These are phyloP conservation scores for Vigna angularis DNA, from an alignment of 306 rosid genomes.

Conservation along the genomic window DNA sequence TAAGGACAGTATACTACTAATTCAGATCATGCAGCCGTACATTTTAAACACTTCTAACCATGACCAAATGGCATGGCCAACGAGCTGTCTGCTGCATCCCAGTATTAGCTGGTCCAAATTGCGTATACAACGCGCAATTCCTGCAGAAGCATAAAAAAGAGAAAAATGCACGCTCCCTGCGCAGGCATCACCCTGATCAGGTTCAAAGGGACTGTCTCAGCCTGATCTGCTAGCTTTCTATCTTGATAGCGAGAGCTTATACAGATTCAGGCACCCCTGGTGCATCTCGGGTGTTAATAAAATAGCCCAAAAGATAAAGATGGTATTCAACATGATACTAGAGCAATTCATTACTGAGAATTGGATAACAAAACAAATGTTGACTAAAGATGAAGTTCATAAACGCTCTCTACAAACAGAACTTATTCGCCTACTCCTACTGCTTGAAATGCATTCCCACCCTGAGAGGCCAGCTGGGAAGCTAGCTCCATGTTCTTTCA, in stretches of 20 bases:
- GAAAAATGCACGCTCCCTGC: slow-evolving; percentile 97
- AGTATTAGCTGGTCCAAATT: slow-evolving; percentile 50
- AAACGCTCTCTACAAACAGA: slow-evolving; percentile 56
- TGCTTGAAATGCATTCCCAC: slow-evolving; percentile 46
- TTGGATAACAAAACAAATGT: slow-evolving; percentile 44
- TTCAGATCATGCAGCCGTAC: background rate
- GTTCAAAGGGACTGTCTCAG: slow-evolving; percentile 99
- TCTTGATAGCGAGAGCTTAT: slow-evolving; percentile 56
- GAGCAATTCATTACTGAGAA: slow-evolving; percentile 54
- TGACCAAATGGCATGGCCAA: slow-evolving; percentile 41
- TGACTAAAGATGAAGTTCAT: slow-evolving; percentile 45
- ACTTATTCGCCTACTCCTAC: slow-evolving; percentile 54
- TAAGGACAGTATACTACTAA: slow-evolving; percentile 4
- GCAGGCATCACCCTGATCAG: slow-evolving; percentile 99
- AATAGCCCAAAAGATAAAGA: slow-evolving; percentile 29
- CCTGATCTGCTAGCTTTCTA: slow-evolving; percentile 70
- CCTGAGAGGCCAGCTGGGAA: slow-evolving; percentile 46
- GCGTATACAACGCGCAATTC: slow-evolving; percentile 46
- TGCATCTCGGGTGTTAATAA: slow-evolving; percentile 78
- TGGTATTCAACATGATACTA: slow-evolving; percentile 21
- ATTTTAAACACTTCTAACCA: slow-evolving; percentile 45
- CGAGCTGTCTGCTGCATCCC: slow-evolving; percentile 49
- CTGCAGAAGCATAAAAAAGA: slow-evolving; percentile 69
- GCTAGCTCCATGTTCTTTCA: slow-evolving; percentile 50
- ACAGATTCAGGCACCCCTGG: slow-evolving; percentile 99